A percentile compares a stretch with the other conserved stretches of the same genome.
Evolutionary conservation across 2,329 filamentous ascomycete genomes (phyloP).

Genomic region (Ceratocystis alfenasii): DNA sequence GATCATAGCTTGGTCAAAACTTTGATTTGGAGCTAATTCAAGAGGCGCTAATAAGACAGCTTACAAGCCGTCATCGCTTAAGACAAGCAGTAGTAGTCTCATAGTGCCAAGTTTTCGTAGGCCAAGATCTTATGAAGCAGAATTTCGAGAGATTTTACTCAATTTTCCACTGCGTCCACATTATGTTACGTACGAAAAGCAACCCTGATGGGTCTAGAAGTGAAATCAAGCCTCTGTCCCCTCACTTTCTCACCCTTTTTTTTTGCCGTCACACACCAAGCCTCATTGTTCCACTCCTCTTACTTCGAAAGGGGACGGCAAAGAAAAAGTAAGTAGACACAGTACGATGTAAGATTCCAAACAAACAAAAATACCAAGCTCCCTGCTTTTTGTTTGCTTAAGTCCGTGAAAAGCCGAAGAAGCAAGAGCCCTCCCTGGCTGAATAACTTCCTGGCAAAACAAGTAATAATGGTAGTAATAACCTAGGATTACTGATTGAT

Average conservation of each 20-base stretch:
- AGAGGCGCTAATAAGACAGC: background rate
- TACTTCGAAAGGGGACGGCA: background rate
- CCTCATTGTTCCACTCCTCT: background rate
- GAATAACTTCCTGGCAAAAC: background rate
- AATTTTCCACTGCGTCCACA: background rate
- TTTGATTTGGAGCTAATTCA: background rate
- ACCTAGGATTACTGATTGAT: background rate
- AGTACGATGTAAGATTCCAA: background rate
- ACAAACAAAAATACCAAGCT: background rate
- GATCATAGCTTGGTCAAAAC: conserved; percentile 1
- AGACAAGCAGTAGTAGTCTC: background rate
- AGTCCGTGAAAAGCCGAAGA: background rate
- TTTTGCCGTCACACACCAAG: background rate
- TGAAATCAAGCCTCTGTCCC: background rate
- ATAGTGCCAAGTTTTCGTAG: background rate
- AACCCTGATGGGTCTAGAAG: background rate
- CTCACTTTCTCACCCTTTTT: background rate
- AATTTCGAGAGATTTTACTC: background rate
- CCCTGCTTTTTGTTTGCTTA: background rate
- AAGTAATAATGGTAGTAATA: background rate
- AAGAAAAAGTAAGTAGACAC: background rate
- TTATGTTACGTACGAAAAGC: conserved; percentile 6
- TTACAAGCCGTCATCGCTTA: background rate
- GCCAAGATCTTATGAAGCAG: background rate
- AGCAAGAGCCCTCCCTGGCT: background rate